Evolutionary conservation across 2,329 filamentous ascomycete genomes (phyloP).

Genomic region (Verticillium nubilum): DNA sequence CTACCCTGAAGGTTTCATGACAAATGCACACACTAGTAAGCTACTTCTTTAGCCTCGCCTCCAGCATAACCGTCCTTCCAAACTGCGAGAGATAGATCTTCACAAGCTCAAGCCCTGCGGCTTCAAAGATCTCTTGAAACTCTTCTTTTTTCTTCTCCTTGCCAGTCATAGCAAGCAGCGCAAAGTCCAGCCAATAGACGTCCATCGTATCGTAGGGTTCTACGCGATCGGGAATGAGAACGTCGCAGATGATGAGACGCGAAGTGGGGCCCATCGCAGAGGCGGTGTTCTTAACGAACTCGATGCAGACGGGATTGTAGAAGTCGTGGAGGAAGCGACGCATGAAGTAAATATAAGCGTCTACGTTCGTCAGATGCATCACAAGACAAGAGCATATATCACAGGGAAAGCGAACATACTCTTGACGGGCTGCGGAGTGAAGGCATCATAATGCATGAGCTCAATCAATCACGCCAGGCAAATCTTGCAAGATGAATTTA

Average conservation of each 20-base stretch:
- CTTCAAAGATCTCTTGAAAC: slow-evolving; percentile 21
- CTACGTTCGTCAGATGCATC: slow-evolving; percentile 9
- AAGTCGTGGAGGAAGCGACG: slow-evolving; percentile 28
- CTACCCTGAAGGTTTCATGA: too few relatives aligned
- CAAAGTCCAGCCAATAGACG: slow-evolving; percentile 20
- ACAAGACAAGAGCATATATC: not conserved
- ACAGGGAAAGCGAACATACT: slow-evolving; percentile 11
- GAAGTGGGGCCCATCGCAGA: slow-evolving; percentile 21
- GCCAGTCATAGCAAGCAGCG: slow-evolving; percentile 27
- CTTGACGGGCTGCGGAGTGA: slow-evolving; percentile 22
- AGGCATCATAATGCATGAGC: slow-evolving; percentile 22
- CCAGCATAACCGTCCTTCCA: not conserved
- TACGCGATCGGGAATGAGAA: slow-evolving; percentile 22
- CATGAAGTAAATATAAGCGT: slow-evolving; percentile 28
- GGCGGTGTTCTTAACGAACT: slow-evolving; percentile 20
- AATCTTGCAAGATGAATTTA: slow-evolving; percentile 25
- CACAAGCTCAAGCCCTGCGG: slow-evolving; percentile 22
- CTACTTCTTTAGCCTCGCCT: slow-evolving; percentile 1
- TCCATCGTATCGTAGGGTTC: slow-evolving; percentile 23
- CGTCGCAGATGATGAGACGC: slow-evolving; percentile 24
- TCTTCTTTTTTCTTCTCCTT: slow-evolving; percentile 23
- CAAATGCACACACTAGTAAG: too few relatives aligned
- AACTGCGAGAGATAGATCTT: not conserved
- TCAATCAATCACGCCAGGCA: slow-evolving; percentile 25
- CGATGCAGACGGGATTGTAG: slow-evolving; percentile 17